Evolutionary conservation across 2,329 filamentous ascomycete genomes (phyloP).

Genomic region (Curvularia lunata): DNA sequence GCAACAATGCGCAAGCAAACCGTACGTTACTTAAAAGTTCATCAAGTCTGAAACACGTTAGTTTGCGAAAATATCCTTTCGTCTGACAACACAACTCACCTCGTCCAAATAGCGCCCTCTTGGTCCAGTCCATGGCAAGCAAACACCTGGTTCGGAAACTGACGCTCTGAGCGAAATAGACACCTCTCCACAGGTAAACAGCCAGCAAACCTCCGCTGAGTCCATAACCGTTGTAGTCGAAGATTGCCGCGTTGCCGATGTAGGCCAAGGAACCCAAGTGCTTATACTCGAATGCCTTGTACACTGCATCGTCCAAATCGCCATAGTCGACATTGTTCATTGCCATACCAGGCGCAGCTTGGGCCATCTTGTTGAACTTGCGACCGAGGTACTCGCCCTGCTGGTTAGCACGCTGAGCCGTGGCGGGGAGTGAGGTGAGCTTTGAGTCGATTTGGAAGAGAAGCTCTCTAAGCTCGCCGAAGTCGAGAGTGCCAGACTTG

Average conservation of each 20-base stretch:
- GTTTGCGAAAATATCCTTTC: background rate
- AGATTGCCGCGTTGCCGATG: constrained; percentile 94
- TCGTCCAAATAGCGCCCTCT: constrained; percentile 92
- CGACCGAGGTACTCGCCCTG: constrained; percentile 91
- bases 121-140: constrained; percentile 98
- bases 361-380: constrained; percentile 91
- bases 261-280: constrained; percentile 94
- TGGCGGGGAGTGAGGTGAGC: constrained; percentile 91
- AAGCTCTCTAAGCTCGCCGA: constrained; percentile 86
- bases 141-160: constrained; percentile 87
- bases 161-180: constrained; percentile 98
- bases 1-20: background rate
- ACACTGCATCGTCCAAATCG: constrained; percentile 88
- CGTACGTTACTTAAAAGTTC: constrained; percentile 25
- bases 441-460: constrained; percentile 93
- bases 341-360: constrained; percentile 73
- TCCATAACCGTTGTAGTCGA: constrained; percentile 82
- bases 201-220: constrained; percentile 85
- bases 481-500: constrained; percentile 90
- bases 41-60: constrained; percentile 26
- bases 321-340: constrained; percentile 86
- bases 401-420: constrained; percentile 94
- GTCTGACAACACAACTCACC: constrained; percentile 63
- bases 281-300: constrained; percentile 92
- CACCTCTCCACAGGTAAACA: constrained; percentile 93